Percentiles rank a stretch among this genome's conserved stretches.
These are phyloP conservation scores for Peribolospora kevripleyi DNA, from an alignment of 768 basidiomycete species.

Conservation along the genomic window DNA sequence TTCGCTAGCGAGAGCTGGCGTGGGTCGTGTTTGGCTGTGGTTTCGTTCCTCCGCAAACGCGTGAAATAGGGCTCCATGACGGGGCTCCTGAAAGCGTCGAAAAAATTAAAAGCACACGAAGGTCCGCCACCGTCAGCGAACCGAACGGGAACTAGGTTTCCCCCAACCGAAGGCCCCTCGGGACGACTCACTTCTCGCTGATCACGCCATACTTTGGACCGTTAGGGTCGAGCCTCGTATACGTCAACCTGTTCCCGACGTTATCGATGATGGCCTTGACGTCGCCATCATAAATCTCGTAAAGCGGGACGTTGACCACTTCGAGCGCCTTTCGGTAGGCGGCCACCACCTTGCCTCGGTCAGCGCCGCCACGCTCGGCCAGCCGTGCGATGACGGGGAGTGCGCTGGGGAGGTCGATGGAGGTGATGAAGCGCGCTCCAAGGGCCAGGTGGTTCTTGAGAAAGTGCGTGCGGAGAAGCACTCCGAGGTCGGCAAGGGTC, in stretches of 20 bases:
- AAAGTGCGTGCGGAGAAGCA: slow-evolving; percentile 20
- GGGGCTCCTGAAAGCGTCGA: slow-evolving; percentile 33
- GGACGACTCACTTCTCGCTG: slow-evolving; percentile 30
- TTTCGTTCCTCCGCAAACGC: slow-evolving; percentile 31
- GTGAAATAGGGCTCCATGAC: slow-evolving; percentile 86
- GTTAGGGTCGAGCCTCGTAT: slow-evolving; percentile 51
- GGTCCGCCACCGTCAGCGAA: neutral
- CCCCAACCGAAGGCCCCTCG: neutral
- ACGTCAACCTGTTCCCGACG: slow-evolving; percentile 50
- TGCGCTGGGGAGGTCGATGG: slow-evolving; percentile 37
- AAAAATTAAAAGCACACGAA: neutral
- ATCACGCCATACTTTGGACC: slow-evolving; percentile 71
- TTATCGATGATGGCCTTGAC: slow-evolving; percentile 44
- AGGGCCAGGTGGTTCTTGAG: slow-evolving; percentile 34
- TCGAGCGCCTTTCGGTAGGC: slow-evolving; percentile 53
- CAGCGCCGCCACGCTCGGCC: slow-evolving; percentile 18
- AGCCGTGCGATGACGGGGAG: slow-evolving; percentile 45
- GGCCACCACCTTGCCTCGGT: slow-evolving; percentile 31
- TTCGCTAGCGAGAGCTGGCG: slow-evolving; percentile 60
- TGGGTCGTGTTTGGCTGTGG: slow-evolving; percentile 26
- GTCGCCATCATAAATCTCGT: slow-evolving; percentile 52
- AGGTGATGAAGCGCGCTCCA: slow-evolving; percentile 34
- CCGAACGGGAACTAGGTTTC: neutral
- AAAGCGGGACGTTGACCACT: slow-evolving; percentile 66
- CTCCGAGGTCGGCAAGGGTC: slow-evolving; percentile 25